phyloP scores from a whole-genome alignment of 805 yeast genomes.

The Schwanniomyces sp. region DNA sequence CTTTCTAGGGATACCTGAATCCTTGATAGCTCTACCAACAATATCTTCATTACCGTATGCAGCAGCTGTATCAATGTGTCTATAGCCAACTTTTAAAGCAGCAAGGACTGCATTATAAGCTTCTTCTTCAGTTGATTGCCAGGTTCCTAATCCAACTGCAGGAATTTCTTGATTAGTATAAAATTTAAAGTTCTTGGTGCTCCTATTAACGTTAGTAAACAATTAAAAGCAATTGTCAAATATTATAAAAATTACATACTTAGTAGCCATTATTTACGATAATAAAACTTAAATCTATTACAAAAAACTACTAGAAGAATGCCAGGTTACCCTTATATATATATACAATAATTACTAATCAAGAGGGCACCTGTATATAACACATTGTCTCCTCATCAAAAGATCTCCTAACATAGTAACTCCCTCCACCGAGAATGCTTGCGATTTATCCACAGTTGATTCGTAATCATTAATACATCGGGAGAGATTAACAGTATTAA shows the following conservation, averaged over 20 bases:
- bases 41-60: conserved; percentile 65
- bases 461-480: no score
- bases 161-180: conserved; percentile 47
- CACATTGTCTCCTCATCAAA: background rate
- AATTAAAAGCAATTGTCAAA: background rate
- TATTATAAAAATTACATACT: background rate
- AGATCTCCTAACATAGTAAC: background rate
- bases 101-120: conserved; percentile 54
- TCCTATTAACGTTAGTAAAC: background rate
- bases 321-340: background rate
- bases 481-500: no score
- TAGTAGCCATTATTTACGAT: background rate
- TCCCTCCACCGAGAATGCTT: background rate
- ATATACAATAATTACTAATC: background rate
- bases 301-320: background rate
- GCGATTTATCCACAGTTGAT: background rate
- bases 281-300: no score
- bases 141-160: conserved; percentile 69
- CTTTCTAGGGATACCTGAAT: conserved; percentile 60
- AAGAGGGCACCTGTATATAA: background rate
- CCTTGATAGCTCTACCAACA: conserved; percentile 56
- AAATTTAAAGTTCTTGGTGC: background rate
- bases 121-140: conserved; percentile 55
- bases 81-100: conserved; percentile 65
- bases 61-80: conserved; percentile 78